Percentiles rank a stretch among this genome's conserved stretches.
phyloP scores from a whole-genome alignment of 192 early-diverging fungal species.

The Haplosporangium gracile region DNA sequence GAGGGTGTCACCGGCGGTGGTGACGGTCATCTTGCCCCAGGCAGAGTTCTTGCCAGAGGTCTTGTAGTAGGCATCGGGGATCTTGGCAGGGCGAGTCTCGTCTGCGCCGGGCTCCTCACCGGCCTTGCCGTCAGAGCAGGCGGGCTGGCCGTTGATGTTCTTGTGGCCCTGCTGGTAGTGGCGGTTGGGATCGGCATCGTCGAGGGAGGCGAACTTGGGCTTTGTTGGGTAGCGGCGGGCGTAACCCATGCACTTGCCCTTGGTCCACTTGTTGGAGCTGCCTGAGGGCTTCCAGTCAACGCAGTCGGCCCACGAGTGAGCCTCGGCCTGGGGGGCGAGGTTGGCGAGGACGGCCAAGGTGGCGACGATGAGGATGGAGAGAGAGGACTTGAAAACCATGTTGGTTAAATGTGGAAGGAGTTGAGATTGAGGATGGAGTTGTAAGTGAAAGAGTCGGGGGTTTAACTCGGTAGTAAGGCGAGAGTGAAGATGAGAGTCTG shows the following conservation, averaged over 20 bases:
- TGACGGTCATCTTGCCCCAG: slow-evolving; percentile 23
- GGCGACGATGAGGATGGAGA: slow-evolving; percentile 46
- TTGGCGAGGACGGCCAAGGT: slow-evolving; percentile 38
- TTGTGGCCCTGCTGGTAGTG: slow-evolving; percentile 53
- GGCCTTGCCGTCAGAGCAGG: slow-evolving; percentile 31
- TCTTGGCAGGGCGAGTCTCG: slow-evolving; percentile 27
- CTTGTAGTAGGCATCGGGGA: slow-evolving; percentile 38
- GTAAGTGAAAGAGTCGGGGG: not conserved
- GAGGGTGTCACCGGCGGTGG: slow-evolving; percentile 23
- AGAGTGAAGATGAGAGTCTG: not conserved
- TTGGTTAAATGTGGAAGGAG: not conserved
- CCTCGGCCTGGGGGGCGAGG: slow-evolving; percentile 25
- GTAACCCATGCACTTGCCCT: slow-evolving; percentile 45
- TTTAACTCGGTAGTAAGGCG: not conserved
- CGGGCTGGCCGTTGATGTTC: slow-evolving; percentile 10
- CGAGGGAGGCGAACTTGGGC: slow-evolving; percentile 43
- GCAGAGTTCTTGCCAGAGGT: not conserved
- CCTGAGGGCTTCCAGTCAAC: slow-evolving; percentile 34
- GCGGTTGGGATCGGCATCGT: slow-evolving; percentile 46
- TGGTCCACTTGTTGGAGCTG: slow-evolving; percentile 21
- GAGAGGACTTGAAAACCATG: slow-evolving; percentile 28
- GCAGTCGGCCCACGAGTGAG: slow-evolving; percentile 45
- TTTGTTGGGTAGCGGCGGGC: slow-evolving; percentile 49
- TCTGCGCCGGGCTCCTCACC: slow-evolving; percentile 49
- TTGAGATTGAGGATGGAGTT: not conserved